Base-by-base conservation (phyloP, 495 filamentous ascomycete genomes). In the Tuber magnatum region DNA sequence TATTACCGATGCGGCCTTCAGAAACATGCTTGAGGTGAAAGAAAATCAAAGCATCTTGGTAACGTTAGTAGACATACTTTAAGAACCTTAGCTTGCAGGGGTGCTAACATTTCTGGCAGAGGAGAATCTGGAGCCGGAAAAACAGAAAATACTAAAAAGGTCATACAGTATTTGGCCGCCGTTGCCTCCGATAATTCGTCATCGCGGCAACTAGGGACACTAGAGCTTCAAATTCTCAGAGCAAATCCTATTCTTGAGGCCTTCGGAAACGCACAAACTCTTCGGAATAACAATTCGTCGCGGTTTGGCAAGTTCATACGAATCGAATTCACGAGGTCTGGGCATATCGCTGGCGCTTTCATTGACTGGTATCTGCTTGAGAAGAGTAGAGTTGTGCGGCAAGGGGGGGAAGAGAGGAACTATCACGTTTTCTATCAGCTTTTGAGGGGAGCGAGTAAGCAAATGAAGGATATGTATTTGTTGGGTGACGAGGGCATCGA, bases 131-230 rank as follows among this genome's bases (percentile, higher is more conserved):
- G 96, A 77, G 96, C 96, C 41, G 96, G 96, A 77, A 99, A 99
- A 85, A 99, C 96, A 0, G 96, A 99, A 83, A 99, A 99, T 78
- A 99, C 96, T 3, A 99, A 99, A 82, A 99, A 99, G 84, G 96
- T 99, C 71, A 99, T 99, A 73, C 96, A 99, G 77, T 99, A 97
- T 83, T 88, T 99, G 69, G 96, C 96, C 35, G 94, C 94, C 22
- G 94, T 98, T 51, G 96, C 96, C 7, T 90, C 93, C 75, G 89
- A 94, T 72, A 93, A 93, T 73, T 78, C 78, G 39, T 79, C 78
- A 6, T 81, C 81, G 24, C 80, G 78, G 40, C 79, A 82, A 65
- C 76, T 82, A 7, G 81, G 81, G 35, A 83, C 81, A n/a, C 88
- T 99, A n/a, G 97, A 97, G 12, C 92, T 97, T 79, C 96, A 98